These are phyloP conservation scores for Erythrophleum ivorense DNA, from an alignment of 331 rosid genomes.

Conservation along the genomic window DNA sequence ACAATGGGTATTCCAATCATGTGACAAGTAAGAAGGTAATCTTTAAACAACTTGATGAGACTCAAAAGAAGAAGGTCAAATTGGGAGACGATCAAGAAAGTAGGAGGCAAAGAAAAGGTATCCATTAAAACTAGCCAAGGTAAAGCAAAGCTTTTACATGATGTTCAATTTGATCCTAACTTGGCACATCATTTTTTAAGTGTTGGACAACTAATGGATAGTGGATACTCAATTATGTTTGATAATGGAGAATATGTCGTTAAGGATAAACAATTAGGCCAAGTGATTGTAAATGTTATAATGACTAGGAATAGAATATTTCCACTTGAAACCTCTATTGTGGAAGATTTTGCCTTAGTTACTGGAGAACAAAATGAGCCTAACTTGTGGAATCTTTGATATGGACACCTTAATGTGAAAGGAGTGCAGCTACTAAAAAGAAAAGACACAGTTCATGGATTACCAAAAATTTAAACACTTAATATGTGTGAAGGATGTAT, in stretches of 20 bases:
- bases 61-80: neutral
- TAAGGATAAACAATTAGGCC: too few species aligned
- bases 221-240: neutral
- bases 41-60: neutral
- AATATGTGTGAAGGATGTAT: conserved; percentile 14
- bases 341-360: too few species aligned
- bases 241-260: neutral
- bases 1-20: conserved; percentile 15
- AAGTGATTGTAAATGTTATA: too few species aligned
- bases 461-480: neutral
- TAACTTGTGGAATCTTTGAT: neutral
- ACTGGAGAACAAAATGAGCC: neutral
- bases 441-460: neutral
- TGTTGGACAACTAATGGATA: neutral
- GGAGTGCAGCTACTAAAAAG: neutral
- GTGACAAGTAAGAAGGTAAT: neutral
- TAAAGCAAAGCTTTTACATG: neutral
- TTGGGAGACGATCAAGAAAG: neutral
- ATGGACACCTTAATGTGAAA: neutral
- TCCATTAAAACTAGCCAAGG: neutral
- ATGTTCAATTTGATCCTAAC: neutral
- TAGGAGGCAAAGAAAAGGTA: neutral
- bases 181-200: neutral
- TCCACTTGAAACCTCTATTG: too few species aligned
- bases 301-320: neutral